A percentile compares a stretch with the other conserved stretches of the same genome.
phyloP scores from a whole-genome alignment of 129 eudicot genomes.

The Saussurea involucrata region DNA sequence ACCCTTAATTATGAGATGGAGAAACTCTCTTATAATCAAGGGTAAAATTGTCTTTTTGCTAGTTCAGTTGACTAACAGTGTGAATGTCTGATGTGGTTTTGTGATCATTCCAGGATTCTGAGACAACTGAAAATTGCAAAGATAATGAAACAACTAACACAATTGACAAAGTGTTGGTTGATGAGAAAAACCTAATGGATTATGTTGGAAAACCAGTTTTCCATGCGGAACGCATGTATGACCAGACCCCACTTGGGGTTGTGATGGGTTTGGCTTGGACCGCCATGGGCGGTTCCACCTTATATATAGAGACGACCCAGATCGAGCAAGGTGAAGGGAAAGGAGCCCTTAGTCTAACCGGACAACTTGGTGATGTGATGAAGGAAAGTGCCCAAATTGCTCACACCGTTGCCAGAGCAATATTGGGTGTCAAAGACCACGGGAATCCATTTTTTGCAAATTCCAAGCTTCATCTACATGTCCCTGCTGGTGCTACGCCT shows the following conservation, averaged over 20 bases:
- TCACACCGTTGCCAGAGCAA: slow-evolving; percentile 78
- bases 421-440: slow-evolving; percentile 57
- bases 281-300: slow-evolving; percentile 98
- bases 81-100: neutral
- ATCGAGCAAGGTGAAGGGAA: slow-evolving; percentile 90
- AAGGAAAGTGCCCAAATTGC: slow-evolving; percentile 99
- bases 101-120: slow-evolving; percentile 22
- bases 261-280: slow-evolving; percentile 99
- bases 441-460: slow-evolving; percentile 62
- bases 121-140: slow-evolving; percentile 20
- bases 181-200: slow-evolving; percentile 69
- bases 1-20: no score
- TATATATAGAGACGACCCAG: slow-evolving; percentile 77
- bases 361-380: slow-evolving; percentile 99
- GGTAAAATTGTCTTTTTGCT: no score
- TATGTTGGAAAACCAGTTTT: slow-evolving; percentile 97
- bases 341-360: slow-evolving; percentile 74
- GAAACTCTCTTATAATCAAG: no score
- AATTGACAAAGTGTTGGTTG: slow-evolving; percentile 62
- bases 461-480: slow-evolving; percentile 93
- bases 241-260: slow-evolving; percentile 89
- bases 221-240: slow-evolving; percentile 96
- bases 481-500: slow-evolving; percentile 97
- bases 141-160: slow-evolving; percentile 37
- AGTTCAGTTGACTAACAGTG: neutral